A percentile compares a stretch with the other conserved stretches of the same genome.
These are phyloP conservation scores for Capsella bursapastoris DNA, from an alignment of 345 rosid genomes.

Conservation along the genomic window DNA sequence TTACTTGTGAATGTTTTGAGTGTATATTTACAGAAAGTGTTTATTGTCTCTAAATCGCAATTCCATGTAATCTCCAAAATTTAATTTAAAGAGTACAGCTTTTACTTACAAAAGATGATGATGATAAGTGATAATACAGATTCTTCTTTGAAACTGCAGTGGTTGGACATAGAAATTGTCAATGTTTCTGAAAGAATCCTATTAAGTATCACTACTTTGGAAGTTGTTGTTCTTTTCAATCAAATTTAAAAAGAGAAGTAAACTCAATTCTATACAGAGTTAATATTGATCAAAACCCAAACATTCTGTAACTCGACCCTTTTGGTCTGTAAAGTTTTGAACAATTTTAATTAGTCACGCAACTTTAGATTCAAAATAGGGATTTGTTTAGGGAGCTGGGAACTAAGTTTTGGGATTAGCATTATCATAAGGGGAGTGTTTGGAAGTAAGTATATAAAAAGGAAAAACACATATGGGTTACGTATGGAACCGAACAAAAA, in stretches of 20 bases:
- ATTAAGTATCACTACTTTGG: not conserved
- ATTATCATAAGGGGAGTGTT: not conserved
- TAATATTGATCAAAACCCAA: not conserved
- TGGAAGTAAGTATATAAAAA: conserved; percentile 1
- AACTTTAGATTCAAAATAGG: not conserved
- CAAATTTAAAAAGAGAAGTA: not conserved
- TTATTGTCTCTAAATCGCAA: not conserved
- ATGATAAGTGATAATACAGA: not conserved
- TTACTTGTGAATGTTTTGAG: conserved; percentile 1
- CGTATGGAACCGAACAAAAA: not conserved
- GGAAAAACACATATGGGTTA: not conserved
- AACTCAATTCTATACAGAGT: not conserved
- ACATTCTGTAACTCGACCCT: not conserved
- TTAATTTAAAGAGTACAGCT: not conserved
- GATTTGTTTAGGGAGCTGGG: not conserved
- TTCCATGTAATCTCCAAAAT: conserved; percentile 1
- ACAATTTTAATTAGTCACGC: not conserved
- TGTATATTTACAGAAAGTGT: conserved; percentile 19
- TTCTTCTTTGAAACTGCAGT: conserved; percentile 11
- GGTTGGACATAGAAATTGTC: not conserved
- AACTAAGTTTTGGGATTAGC: not conserved
- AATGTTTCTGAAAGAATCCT: not conserved
- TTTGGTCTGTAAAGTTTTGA: not conserved
- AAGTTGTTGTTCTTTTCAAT: not conserved
- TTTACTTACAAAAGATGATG: not conserved